These are phyloP conservation scores for Trypanosoma conorhini DNA, from an alignment of 208 protist genomes.

Conservation along the genomic window DNA sequence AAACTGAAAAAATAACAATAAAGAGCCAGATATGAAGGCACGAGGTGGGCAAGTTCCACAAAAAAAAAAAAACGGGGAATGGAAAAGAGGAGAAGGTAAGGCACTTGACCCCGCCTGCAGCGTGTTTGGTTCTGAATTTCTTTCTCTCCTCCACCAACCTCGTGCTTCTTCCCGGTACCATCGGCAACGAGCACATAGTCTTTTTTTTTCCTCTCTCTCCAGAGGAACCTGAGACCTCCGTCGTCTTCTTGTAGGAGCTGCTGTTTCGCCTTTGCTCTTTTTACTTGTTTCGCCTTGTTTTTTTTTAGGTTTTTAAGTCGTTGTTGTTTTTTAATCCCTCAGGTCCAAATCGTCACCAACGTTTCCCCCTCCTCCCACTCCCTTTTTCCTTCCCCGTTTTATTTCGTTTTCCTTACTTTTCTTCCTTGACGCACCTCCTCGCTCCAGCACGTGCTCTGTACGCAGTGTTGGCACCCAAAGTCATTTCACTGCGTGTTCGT, in stretches of 20 bases:
- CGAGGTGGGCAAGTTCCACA: slow-evolving; percentile 1
- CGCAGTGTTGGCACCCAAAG: too few relatives aligned
- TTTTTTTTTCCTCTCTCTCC: not conserved
- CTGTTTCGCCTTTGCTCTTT: not conserved
- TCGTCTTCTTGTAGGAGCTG: not conserved
- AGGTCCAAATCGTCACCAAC: not conserved
- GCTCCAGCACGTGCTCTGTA: not conserved
- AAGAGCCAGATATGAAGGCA: not conserved
- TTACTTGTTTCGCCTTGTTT: not conserved
- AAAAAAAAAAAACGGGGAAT: slow-evolving; percentile 4
- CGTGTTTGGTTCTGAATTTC: not conserved
- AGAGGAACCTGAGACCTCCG: not conserved
- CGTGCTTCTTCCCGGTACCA: not conserved
- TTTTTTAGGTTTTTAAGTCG: not conserved
- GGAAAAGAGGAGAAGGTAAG: slow-evolving; percentile 1
- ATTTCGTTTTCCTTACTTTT: slow-evolving; percentile 1
- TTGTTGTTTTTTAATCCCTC: not conserved
- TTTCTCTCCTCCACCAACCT: not conserved
- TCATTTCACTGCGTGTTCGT: not conserved
- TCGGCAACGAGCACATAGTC: not conserved
- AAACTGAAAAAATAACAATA: slow-evolving; percentile 18
- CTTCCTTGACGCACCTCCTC: not conserved
- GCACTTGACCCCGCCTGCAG: not conserved
- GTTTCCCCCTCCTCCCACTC: not conserved
- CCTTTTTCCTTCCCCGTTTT: not conserved